Conservation (phyloP, 169 alveolate genomes). For the Eimeria maxima region DNA sequence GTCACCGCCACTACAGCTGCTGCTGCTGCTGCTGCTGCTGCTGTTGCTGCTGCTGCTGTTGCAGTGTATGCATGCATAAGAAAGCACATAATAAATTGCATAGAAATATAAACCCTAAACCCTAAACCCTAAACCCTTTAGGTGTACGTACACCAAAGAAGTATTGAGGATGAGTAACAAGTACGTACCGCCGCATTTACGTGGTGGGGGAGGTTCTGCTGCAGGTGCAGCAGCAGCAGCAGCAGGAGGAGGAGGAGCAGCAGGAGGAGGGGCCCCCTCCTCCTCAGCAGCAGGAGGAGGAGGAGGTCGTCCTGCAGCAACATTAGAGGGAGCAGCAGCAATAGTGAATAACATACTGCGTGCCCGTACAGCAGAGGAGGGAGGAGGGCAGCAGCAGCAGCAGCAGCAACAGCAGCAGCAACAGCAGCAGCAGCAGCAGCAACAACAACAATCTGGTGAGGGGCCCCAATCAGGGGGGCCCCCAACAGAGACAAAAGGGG, state of each 20-base stretch:
- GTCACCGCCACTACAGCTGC: slow-evolving; percentile 18
- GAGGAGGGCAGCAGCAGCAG: slow-evolving; percentile 5
- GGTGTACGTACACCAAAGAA: not conserved
- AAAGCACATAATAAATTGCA: too few species aligned
- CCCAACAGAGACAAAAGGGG: not conserved
- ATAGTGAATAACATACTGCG: slow-evolving; percentile 13
- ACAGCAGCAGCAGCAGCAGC: not conserved
- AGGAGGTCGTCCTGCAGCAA: not conserved
- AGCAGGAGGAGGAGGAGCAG: slow-evolving; percentile 14
- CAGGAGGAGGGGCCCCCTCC: slow-evolving; percentile 1
- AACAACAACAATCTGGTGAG: too few species aligned
- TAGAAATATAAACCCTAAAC: too few species aligned
- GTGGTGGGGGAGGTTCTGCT: slow-evolving; percentile 55
- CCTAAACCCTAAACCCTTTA: too few species aligned
- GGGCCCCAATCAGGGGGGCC: slow-evolving; percentile 33
- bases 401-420: not conserved
- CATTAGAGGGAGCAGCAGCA: not conserved
- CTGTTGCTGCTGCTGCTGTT: not conserved
- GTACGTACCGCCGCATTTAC: slow-evolving; percentile 72
- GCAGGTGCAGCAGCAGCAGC: slow-evolving; percentile 19
- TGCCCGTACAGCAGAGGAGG: slow-evolving; percentile 4
- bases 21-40: slow-evolving; percentile 44
- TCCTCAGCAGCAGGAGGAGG: not conserved
- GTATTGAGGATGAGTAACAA: slow-evolving; percentile 4
- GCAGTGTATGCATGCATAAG: not conserved